Evolutionary conservation across 2,329 filamentous ascomycete genomes (phyloP).

Genomic region (Scedosporium boydii): DNA sequence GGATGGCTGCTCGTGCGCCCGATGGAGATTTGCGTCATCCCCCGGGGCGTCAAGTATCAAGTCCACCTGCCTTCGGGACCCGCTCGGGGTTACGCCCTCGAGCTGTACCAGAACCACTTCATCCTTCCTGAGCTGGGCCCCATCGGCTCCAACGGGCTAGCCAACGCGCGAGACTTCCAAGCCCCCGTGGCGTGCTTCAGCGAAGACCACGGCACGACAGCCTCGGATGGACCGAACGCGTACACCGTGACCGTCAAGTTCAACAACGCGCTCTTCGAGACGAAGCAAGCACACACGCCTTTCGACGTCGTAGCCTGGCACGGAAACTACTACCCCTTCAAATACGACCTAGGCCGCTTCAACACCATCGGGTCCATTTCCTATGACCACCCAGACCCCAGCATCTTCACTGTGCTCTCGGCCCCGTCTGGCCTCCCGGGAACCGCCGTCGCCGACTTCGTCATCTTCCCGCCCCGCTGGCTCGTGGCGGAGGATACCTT

Average conservation of each 20-base stretch:
- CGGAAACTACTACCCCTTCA: constrained; percentile 71
- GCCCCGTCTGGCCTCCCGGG: constrained; percentile 51
- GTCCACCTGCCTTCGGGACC: constrained; percentile 50
- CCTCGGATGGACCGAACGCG: constrained; percentile 18
- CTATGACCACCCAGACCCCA: constrained; percentile 70
- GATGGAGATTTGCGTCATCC: constrained; percentile 64
- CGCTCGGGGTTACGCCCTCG: constrained; percentile 60
- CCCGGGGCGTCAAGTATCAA: constrained; percentile 59
- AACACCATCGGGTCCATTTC: constrained; percentile 64
- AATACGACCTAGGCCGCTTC: constrained; percentile 73
- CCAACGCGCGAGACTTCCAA: constrained; percentile 63
- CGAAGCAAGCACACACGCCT: constrained; percentile 58
- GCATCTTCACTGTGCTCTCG: constrained; percentile 65
- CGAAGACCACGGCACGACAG: constrained; percentile 37
- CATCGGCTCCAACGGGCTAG: constrained; percentile 59
- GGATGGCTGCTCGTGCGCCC: constrained; percentile 60
- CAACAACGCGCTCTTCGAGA: constrained; percentile 56
- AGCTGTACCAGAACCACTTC: constrained; percentile 60
- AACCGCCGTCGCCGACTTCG: constrained; percentile 60
- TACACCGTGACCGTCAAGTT: constrained; percentile 55
- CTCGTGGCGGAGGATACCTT: constrained; percentile 61
- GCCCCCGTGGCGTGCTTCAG: constrained; percentile 56
- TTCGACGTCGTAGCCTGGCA: constrained; percentile 78
- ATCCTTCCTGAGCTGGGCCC: constrained; percentile 57
- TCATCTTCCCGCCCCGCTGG: constrained; percentile 65